phyloP scores from a whole-genome alignment of 2,329 filamentous ascomycete genomes.

The Aspergillus japonicus region DNA sequence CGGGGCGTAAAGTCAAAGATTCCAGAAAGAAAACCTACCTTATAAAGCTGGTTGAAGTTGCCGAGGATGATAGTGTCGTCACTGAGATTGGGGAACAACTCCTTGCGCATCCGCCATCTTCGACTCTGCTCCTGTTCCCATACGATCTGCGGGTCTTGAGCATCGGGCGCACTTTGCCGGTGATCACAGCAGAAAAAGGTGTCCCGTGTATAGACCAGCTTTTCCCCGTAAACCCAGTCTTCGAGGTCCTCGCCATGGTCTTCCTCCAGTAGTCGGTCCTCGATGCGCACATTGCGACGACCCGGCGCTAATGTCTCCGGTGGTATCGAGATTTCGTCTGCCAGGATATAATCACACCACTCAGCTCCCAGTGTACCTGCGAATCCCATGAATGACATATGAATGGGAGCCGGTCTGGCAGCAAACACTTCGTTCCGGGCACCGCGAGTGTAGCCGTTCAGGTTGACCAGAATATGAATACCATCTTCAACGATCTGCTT shows the following conservation, averaged over 20 bases:
- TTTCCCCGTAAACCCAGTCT: slow-evolving; percentile 94
- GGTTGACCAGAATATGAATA: slow-evolving; percentile 91
- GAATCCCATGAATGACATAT: slow-evolving; percentile 99
- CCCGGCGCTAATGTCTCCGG: slow-evolving; percentile 75
- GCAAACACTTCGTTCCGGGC: slow-evolving; percentile 98
- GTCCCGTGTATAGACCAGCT: slow-evolving; percentile 89
- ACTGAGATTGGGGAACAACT: slow-evolving; percentile 78
- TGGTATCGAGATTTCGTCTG: slow-evolving; percentile 84
- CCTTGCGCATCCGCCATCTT: slow-evolving; percentile 89
- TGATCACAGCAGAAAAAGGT: slow-evolving; percentile 99
- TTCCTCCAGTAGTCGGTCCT: slow-evolving; percentile 62
- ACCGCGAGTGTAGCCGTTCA: slow-evolving; percentile 97
- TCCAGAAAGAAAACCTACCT: slow-evolving; percentile 58
- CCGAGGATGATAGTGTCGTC: slow-evolving; percentile 88
- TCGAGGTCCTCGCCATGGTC: slow-evolving; percentile 69
- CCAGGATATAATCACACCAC: slow-evolving; percentile 97
- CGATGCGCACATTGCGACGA: slow-evolving; percentile 70
- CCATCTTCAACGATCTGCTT: slow-evolving; percentile 81
- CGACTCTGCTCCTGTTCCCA: slow-evolving; percentile 82
- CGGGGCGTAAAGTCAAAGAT: neutral
- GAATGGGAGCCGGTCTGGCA: slow-evolving; percentile 87
- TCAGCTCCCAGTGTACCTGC: slow-evolving; percentile 93
- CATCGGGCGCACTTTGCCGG: slow-evolving; percentile 79
- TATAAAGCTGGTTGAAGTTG: slow-evolving; percentile 99
- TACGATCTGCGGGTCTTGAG: slow-evolving; percentile 62